Evolutionary conservation across 2,329 filamentous ascomycete species (phyloP), one percentile per base, ranked within the genome.

Genomic region (Trichophyton schoenleinii): DNA sequence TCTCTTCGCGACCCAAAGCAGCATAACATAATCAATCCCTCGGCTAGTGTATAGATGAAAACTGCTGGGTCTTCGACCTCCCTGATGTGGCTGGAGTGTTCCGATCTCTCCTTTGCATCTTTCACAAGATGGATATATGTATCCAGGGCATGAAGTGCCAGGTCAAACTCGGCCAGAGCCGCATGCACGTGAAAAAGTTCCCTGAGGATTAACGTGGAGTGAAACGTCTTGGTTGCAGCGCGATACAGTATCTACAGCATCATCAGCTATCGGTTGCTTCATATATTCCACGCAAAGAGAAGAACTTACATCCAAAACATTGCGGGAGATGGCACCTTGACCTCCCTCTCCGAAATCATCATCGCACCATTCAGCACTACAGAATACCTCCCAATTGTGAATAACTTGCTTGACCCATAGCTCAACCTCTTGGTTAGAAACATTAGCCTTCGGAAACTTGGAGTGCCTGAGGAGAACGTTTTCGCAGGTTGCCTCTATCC

Each of bases 211-310:
- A 90, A 79, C 0, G 92, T 95, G 1, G 94, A 99, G 74, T 99
- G 94, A 70, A 94, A 99, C 0, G 91, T 96, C 73, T 94, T 96
- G 8, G 88, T 90, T 6, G 92, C 89, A 22, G 91, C 89, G 44
- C 87, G 87, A 73, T 97, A 99, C 5, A 99, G 80, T 31, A 91
- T 88, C 72, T 94, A 38, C 11, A 3, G 11, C 13, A 9, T 13
- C 34, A 8, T 38, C 34, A 38, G 9, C 4, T 38, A 38, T 13
- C 3, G 2, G 9, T 38, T 38, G 13, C 34, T 38, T 38, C 34
- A 13, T 13, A 38, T 13, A 38, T 38, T 38, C 34, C 34, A 38
- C 13, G 9, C 2, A 38, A 38, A 49, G 20, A 22, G 46, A 28
- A 8, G 49, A 57, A 52, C 75, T 67, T 72, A 81, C 80, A 68